phyloP scores from a whole-genome alignment of 805 yeast species.

The Candida chauliodis region DNA sequence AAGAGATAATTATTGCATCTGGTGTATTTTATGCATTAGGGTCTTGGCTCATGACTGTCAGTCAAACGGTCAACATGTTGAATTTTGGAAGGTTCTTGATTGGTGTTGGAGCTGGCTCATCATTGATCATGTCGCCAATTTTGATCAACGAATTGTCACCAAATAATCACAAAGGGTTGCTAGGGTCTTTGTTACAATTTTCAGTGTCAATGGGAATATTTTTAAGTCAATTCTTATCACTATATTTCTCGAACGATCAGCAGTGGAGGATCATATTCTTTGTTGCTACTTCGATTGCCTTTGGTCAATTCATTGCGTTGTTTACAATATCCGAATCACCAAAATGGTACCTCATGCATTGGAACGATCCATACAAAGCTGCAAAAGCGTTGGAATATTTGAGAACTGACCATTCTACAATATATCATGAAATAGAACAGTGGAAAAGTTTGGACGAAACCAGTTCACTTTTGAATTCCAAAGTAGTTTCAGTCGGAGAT shows the following conservation, averaged over 20 bases:
- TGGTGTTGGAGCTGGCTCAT: slow-evolving; percentile 39
- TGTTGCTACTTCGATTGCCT: slow-evolving; percentile 21
- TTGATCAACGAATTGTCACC: slow-evolving; percentile 40
- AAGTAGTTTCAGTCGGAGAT: slow-evolving; percentile 17
- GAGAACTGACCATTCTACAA: slow-evolving; percentile 28
- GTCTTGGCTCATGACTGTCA: slow-evolving; percentile 22
- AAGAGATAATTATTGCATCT: slow-evolving; percentile 17
- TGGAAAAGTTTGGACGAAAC: slow-evolving; percentile 26
- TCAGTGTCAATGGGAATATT: slow-evolving; percentile 39
- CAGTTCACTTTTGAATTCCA: slow-evolving; percentile 12
- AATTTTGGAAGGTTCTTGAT: slow-evolving; percentile 30
- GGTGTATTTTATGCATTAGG: slow-evolving; percentile 25
- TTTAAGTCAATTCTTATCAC: slow-evolving; percentile 29
- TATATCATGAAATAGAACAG: slow-evolving; percentile 32
- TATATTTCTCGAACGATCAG: slow-evolving; percentile 30
- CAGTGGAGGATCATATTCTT: slow-evolving; percentile 37
- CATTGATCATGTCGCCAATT: slow-evolving; percentile 39
- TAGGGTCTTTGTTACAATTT: slow-evolving; percentile 38
- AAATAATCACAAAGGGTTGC: slow-evolving; percentile 35
- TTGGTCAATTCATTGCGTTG: slow-evolving; percentile 26
- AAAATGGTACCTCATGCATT: slow-evolving; percentile 36
- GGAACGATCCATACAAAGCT: slow-evolving; percentile 27
- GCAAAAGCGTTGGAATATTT: slow-evolving; percentile 22
- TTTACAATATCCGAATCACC: slow-evolving; percentile 39
- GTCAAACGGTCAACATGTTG: slow-evolving; percentile 18